These are phyloP conservation scores for Chloromonas sp. DNA, from an alignment of 163 green algal species.

Conservation along the genomic window DNA sequence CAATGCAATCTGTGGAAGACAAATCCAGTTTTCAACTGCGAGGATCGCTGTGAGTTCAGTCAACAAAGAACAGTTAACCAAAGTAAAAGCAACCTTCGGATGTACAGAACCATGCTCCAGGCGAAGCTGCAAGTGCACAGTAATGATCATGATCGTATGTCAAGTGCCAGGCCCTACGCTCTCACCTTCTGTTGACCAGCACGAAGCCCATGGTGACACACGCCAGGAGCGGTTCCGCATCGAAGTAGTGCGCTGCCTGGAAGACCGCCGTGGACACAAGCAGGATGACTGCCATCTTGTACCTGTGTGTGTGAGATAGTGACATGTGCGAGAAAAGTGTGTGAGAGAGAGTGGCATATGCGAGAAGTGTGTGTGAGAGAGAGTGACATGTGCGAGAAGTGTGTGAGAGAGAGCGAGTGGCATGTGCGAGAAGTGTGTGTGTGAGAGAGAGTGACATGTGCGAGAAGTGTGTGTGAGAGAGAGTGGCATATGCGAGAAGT, in stretches of 20 bases:
- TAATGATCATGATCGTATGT: neutral
- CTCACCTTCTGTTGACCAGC: constrained; percentile 58
- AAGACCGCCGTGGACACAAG: constrained; percentile 40
- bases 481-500: no score
- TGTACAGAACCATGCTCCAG: neutral
- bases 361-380: no score
- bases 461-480: no score
- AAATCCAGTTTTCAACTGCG: no score
- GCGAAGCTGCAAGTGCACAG: neutral
- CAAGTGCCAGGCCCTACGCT: neutral
- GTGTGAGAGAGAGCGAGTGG: no score
- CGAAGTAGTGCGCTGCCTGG: constrained; percentile 40
- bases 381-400: no score
- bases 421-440: neutral
- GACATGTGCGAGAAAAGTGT: no score
- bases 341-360: no score
- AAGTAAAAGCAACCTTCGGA: neutral
- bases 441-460: neutral
- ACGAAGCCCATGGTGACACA: constrained; percentile 73
- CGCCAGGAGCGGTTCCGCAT: constrained; percentile 77
- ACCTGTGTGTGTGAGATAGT: neutral
- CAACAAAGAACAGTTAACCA: neutral
- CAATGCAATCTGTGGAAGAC: no score
- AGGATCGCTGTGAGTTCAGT: neutral
- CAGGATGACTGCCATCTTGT: constrained; percentile 25